These are phyloP conservation scores for Venturia effusa DNA, from an alignment of 2,329 filamentous ascomycete species.

Conservation along the genomic window DNA sequence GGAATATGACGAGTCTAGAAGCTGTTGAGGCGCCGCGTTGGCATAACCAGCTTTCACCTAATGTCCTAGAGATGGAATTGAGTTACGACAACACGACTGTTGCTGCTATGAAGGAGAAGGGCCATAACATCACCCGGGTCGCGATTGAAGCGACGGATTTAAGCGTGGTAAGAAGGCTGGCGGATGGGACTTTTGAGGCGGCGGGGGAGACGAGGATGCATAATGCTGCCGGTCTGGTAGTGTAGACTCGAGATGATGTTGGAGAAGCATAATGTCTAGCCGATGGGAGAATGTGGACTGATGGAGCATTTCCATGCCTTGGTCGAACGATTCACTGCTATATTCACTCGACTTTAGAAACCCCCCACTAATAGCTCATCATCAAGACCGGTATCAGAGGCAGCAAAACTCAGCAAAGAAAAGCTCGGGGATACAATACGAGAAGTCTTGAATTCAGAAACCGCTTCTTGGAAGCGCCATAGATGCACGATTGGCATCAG, in stretches of 20 bases:
- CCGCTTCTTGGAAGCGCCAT: no score
- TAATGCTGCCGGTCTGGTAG: conserved; percentile 3
- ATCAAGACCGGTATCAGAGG: no score
- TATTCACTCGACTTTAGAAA: no score
- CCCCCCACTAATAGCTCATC: no score
- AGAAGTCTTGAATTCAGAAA: no score
- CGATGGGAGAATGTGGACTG: no score
- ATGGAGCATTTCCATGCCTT: no score
- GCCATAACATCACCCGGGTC: conserved; percentile 65
- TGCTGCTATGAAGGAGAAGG: conserved; percentile 49
- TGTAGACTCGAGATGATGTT: not conserved
- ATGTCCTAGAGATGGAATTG: conserved; percentile 57
- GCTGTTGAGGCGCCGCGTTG: conserved; percentile 58
- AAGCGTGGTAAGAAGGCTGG: conserved; percentile 53
- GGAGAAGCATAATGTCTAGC: no score
- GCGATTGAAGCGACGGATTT: conserved; percentile 54
- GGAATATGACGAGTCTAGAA: conserved; percentile 45
- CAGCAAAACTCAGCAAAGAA: no score
- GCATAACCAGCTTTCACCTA: conserved; percentile 74
- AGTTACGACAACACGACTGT: conserved; percentile 56
- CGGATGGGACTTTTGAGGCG: conserved; percentile 64
- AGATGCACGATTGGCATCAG: no score
- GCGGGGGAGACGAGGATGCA: conserved; percentile 51
- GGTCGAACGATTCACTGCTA: no score
- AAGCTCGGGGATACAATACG: no score